Conservation (phyloP, 163 green algal species). For the Coccomyxa subellipsoidea region DNA sequence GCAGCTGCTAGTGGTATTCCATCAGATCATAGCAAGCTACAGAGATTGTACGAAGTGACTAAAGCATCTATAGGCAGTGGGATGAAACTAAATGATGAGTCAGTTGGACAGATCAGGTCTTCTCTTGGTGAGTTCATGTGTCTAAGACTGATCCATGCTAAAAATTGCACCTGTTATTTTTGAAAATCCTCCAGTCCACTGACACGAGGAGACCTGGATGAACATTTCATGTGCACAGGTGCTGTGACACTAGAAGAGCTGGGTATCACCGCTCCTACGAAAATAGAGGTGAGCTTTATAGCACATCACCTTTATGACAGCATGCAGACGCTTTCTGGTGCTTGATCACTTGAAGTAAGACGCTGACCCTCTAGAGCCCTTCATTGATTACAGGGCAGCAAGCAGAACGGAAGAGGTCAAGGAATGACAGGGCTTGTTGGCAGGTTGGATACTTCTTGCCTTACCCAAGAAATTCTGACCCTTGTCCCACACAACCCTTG, state of each 20-base stretch:
- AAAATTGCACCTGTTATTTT: too few species aligned
- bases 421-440: not conserved
- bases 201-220: not conserved
- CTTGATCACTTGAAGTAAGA: too few species aligned
- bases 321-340: not conserved
- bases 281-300: not conserved
- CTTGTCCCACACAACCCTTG: not conserved
- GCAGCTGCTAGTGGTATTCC: too few species aligned
- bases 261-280: not conserved
- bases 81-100: not conserved
- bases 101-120: not conserved
- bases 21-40: not conserved
- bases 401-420: not conserved
- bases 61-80: not conserved
- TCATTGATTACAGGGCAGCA: not conserved
- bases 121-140: not conserved
- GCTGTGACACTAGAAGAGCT: not conserved
- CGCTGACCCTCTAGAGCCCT: too few species aligned
- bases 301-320: not conserved
- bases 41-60: not conserved
- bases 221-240: not conserved
- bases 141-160: too few species aligned
- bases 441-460: not conserved
- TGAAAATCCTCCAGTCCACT: not conserved
- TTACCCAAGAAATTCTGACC: not conserved